These are phyloP conservation scores for Globisporangium splendens DNA, from an alignment of 352 stramenopile species.

Conservation along the genomic window DNA sequence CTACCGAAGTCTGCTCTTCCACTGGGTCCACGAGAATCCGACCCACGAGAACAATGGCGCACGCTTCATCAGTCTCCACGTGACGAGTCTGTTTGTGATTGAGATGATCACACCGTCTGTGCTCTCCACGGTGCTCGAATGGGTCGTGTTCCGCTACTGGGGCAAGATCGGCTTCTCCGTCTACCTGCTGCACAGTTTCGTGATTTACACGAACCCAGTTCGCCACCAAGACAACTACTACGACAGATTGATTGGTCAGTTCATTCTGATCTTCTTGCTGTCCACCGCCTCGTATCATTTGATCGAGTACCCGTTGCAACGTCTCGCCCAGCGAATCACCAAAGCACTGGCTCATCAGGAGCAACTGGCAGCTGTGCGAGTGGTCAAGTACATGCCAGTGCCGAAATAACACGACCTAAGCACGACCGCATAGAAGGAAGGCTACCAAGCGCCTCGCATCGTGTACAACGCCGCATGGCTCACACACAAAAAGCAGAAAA, in stretches of 20 bases:
- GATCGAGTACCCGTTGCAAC: conserved; percentile 45
- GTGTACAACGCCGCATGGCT: too few relatives aligned
- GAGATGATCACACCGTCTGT: conserved; percentile 28
- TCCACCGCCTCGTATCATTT: conserved; percentile 31
- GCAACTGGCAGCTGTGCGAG: too few relatives aligned
- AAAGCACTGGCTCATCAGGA: conserved; percentile 1
- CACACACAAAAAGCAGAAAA: too few relatives aligned
- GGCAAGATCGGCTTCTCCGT: conserved; percentile 41
- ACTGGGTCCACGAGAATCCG: conserved; percentile 29
- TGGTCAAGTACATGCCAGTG: too few relatives aligned
- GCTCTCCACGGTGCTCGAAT: conserved; percentile 26
- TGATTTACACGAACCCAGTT: conserved; percentile 20
- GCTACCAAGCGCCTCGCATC: too few relatives aligned
- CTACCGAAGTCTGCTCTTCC: conserved; percentile 27
- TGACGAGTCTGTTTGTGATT: conserved; percentile 26
- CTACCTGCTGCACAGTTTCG: conserved; percentile 46
- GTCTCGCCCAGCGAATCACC: conserved; percentile 27
- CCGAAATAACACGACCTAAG: too few relatives aligned
- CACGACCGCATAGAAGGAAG: too few relatives aligned
- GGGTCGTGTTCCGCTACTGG: conserved; percentile 21
- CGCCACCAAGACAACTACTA: conserved; percentile 23
- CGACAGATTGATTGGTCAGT: conserved; percentile 28
- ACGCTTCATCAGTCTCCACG: conserved; percentile 18
- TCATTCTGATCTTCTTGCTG: conserved; percentile 25
- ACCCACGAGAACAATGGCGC: conserved; percentile 8